Conservation (phyloP, 2,329 filamentous ascomycete species). For the Akanthomyces muscarius region DNA sequence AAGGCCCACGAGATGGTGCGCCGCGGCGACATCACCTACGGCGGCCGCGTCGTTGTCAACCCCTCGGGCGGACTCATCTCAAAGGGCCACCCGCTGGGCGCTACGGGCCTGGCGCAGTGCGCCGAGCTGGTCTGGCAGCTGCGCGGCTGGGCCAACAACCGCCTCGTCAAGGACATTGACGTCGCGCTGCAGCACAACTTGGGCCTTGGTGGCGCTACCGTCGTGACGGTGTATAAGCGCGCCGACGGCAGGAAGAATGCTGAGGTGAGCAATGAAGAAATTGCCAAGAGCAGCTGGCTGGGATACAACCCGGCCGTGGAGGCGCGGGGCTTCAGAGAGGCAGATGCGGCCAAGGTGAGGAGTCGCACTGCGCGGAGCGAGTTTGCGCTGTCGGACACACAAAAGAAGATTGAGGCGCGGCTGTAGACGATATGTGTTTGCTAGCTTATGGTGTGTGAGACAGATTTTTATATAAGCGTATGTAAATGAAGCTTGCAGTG, state of each 20-base stretch:
- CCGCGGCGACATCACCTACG: slow-evolving; percentile 24
- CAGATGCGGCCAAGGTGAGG: slow-evolving; percentile 9
- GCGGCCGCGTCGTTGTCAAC: slow-evolving; percentile 26
- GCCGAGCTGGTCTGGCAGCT: slow-evolving; percentile 30
- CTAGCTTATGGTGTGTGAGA: neutral
- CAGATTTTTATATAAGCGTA: neutral
- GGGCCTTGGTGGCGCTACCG: slow-evolving; percentile 27
- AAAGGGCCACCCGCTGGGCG: slow-evolving; percentile 30
- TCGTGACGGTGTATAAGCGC: slow-evolving; percentile 26
- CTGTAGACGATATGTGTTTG: neutral
- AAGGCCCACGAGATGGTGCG: slow-evolving; percentile 24
- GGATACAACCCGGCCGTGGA: slow-evolving; percentile 16
- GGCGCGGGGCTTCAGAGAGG: slow-evolving; percentile 10
- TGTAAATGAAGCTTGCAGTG: neutral
- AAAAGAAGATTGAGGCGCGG: slow-evolving; percentile 16
- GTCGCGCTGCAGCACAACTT: slow-evolving; percentile 29
- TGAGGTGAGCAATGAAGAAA: neutral
- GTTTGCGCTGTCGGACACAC: slow-evolving; percentile 13
- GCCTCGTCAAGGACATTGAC: slow-evolving; percentile 19
- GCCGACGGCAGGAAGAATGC: slow-evolving; percentile 19
- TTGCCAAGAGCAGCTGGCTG: slow-evolving; percentile 3
- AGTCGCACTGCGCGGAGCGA: slow-evolving; percentile 4
- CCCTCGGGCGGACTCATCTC: slow-evolving; percentile 29
- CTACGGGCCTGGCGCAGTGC: slow-evolving; percentile 29
- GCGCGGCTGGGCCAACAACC: slow-evolving; percentile 28